phyloP scores from a whole-genome alignment of 495 filamentous ascomycete species.

The Hamigera avellanea region DNA sequence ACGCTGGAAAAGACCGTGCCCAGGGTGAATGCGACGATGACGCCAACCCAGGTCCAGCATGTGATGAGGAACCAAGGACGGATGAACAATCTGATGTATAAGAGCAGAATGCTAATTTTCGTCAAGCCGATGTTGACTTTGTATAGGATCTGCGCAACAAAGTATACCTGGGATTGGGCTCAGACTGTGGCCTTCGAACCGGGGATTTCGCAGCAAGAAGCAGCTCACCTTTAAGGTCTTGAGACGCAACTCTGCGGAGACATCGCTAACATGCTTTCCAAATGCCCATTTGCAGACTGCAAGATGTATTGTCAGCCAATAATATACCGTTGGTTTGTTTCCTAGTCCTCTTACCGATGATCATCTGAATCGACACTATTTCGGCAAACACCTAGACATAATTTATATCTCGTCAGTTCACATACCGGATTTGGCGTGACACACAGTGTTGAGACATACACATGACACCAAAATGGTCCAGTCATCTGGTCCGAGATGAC shows the following conservation, averaged over 20 bases:
- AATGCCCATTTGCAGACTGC: constrained; percentile 7
- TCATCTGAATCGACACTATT: constrained; percentile 8
- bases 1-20: constrained; percentile 26
- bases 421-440: not conserved
- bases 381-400: constrained; percentile 5
- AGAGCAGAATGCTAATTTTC: constrained; percentile 27
- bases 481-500: constrained; percentile 5
- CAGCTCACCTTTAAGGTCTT: constrained; percentile 5
- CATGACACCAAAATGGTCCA: constrained; percentile 4
- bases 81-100: constrained; percentile 29
- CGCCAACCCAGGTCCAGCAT: constrained; percentile 4
- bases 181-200: not conserved
- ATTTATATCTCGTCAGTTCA: not conserved
- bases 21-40: constrained; percentile 24
- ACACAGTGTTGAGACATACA: not conserved
- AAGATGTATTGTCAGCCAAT: not conserved
- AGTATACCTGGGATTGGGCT: constrained; percentile 9
- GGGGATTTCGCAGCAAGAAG: not conserved
- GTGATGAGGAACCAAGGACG: constrained; percentile 6
- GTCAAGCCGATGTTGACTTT: constrained; percentile 22
- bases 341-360: constrained; percentile 2
- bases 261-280: constrained; percentile 5
- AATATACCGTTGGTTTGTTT: not conserved
- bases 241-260: not conserved
- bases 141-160: constrained; percentile 22